phyloP scores from a whole-genome alignment of 257 asterid genomes.

The Solanum phureja region DNA sequence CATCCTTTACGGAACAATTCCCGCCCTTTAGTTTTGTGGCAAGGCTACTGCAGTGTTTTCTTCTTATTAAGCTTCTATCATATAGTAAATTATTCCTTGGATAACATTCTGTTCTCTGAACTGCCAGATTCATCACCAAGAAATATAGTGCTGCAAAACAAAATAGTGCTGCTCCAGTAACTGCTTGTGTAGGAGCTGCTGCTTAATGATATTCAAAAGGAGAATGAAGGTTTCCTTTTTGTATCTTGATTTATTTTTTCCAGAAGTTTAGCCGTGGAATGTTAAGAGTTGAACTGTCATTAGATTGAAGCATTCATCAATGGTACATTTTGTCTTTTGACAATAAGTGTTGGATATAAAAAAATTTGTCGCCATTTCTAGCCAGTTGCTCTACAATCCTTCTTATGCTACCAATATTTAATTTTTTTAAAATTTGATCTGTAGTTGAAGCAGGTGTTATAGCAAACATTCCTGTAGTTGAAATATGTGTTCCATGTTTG shows the following conservation, averaged over 20 bases:
- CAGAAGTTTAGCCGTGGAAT: not conserved
- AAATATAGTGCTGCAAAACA: constrained; percentile 71
- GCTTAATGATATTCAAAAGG: constrained; percentile 24
- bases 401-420: too few relatives aligned
- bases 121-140: constrained; percentile 82
- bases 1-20: not conserved
- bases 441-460: not conserved
- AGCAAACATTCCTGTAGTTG: not conserved
- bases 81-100: not conserved
- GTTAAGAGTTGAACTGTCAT: not conserved
- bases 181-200: constrained; percentile 66
- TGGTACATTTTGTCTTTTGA: not conserved
- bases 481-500: not conserved
- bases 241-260: not conserved
- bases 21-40: not conserved
- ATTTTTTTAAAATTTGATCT: not conserved
- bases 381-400: not conserved
- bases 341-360: not conserved
- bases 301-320: not conserved
- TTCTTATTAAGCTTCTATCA: not conserved
- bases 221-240: not conserved
- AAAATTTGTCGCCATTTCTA: not conserved
- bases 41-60: not conserved
- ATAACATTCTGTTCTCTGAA: not conserved
- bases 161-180: constrained; percentile 53